Base-by-base conservation (phyloP, 1,284 basidiomycete species). In the Ganoderma multipileum region DNA sequence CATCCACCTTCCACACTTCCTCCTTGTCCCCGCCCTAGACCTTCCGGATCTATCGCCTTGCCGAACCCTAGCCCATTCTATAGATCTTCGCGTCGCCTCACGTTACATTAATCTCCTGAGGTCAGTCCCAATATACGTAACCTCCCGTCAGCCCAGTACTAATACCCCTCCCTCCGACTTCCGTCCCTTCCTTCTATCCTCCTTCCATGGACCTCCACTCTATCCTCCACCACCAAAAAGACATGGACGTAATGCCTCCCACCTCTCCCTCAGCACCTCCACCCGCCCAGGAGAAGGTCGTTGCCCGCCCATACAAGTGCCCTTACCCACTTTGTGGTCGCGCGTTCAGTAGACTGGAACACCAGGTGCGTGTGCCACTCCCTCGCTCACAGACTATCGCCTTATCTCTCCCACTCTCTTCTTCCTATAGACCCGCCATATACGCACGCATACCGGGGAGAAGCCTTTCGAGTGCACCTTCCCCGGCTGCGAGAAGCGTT, bases 391-490 rank as follows among this genome's bases (percentile, higher is more conserved):
- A 38, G 47, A 64, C 57, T 68, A 68, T 47, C 74, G 66, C 67
- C 63, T 74, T 61, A 70, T 75, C 73, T 39, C 39, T 36, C n/a
- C 54, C 61, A 47, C 58, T 62, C 0, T 73, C 38, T 38, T 33
- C n/a, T 47, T 61, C 52, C 55, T 64, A 0, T 81, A 99, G 94
- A 99, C 97, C 26, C 92, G 97, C 68, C 97, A 99, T 79, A 97
- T 99, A 67, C 93, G 97, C 68, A 99, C 97, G 0, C 97, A 99
- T 81, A 99, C 97, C 0, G 97, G 97, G 75, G 97, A 99, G 81
- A 98, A 98, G 78, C 97, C 97, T 1, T 98, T 98, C 78, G 88
- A 91, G 41, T 99, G 97, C 86, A 93, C 90, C 0, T 95, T 94
- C 80, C 91, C 95, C 0, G 90, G 91, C n/a, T 99, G 97, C 86